These are phyloP conservation scores for Tuber microsphaerosporum DNA, from an alignment of 495 filamentous ascomycete genomes.

Conservation along the genomic window DNA sequence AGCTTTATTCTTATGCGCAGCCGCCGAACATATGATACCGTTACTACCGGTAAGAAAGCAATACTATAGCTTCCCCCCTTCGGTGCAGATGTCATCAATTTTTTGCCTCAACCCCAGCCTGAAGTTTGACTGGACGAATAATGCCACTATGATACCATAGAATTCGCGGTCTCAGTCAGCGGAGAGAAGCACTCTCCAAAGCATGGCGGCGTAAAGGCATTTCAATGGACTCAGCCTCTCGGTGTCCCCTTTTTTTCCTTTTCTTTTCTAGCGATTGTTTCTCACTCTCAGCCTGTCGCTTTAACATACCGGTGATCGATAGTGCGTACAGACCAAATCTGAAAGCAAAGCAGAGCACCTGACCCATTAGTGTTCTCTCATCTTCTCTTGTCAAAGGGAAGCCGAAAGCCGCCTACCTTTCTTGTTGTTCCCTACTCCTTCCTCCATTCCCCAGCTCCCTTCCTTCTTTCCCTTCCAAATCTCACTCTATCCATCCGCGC, in stretches of 20 bases:
- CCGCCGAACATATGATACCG: not conserved
- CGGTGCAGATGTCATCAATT: not conserved
- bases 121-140: not conserved
- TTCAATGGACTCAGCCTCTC: constrained; percentile 3
- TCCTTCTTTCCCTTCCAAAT: not conserved
- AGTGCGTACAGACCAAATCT: not conserved
- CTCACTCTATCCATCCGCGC: constrained; percentile 21
- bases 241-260: not conserved
- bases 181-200: not conserved
- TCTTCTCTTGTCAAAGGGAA: constrained; percentile 17
- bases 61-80: not conserved
- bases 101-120: not conserved
- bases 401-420: not conserved
- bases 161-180: not conserved
- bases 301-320: not conserved
- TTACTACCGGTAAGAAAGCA: not conserved
- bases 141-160: not conserved
- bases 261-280: not conserved
- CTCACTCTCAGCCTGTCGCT: not conserved
- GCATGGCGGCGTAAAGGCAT: not conserved
- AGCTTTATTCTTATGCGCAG: not conserved
- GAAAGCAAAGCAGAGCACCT: constrained; percentile 12
- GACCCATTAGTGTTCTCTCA: constrained; percentile 11
- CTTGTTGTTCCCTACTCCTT: constrained; percentile 1
- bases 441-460: not conserved